Evolutionary conservation across 2,329 filamentous ascomycete genomes (phyloP).

Genomic region (Diaporthe australafricana): DNA sequence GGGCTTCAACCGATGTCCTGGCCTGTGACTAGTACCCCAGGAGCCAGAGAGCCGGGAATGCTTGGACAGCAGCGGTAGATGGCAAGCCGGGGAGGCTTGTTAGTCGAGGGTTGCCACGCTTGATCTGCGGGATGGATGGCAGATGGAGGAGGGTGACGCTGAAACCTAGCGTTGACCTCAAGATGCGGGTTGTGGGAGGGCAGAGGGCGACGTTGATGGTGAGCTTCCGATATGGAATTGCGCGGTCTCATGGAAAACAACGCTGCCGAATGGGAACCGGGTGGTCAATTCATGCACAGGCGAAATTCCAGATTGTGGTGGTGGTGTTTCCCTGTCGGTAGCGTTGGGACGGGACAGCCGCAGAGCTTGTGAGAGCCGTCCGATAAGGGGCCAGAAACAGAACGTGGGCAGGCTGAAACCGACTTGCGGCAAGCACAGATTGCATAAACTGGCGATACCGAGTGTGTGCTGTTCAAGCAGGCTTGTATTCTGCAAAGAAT

Average conservation of each 20-base stretch:
- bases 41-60: conserved; percentile 18
- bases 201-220: neutral
- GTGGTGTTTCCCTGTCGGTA: conserved; percentile 12
- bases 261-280: conserved; percentile 11
- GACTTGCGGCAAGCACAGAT: conserved; percentile 35
- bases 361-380: conserved; percentile 6
- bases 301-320: conserved; percentile 14
- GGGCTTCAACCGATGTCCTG: conserved; percentile 32
- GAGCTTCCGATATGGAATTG: conserved; percentile 12
- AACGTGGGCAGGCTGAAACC: conserved; percentile 33
- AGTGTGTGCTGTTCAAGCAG: conserved; percentile 3
- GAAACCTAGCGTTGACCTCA: conserved; percentile 24
- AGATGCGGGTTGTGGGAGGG: conserved; percentile 8
- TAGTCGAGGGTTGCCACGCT: conserved; percentile 5
- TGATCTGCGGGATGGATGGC: neutral
- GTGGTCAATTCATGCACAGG: conserved; percentile 26
- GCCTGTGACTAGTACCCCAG: conserved; percentile 10
- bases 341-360: conserved; percentile 4
- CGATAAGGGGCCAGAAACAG: conserved; percentile 31
- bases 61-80: neutral
- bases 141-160: neutral
- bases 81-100: conserved; percentile 15
- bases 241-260: conserved; percentile 24
- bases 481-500: neutral
- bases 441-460: conserved; percentile 3